Evolutionary conservation across 345 rosid species (phyloP).

Genomic region (Arabis hirsuta): DNA sequence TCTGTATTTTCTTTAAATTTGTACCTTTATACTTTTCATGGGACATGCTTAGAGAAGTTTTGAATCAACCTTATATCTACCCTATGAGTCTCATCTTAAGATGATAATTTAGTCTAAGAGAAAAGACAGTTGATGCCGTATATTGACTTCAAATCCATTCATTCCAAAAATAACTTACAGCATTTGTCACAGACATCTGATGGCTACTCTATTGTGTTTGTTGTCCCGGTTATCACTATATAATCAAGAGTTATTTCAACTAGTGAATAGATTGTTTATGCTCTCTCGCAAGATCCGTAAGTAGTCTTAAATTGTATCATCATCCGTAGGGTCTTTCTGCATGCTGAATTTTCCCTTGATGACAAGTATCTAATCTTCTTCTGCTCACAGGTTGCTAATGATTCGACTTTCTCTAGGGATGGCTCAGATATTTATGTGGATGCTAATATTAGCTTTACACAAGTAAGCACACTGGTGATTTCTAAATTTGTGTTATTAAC

Average conservation of each 20-base stretch:
- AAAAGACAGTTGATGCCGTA: conserved; percentile 13
- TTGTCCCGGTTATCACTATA: conserved; percentile 5
- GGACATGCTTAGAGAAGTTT: conserved; percentile 20
- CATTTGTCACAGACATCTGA: conserved; percentile 19
- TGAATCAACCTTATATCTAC: conserved; percentile 14
- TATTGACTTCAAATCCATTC: background rate
- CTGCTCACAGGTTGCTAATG: conserved; percentile 71
- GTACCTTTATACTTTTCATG: conserved; percentile 14
- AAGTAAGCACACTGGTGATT: conserved; percentile 57
- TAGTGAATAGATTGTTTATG: conserved; percentile 4
- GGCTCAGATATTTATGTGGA: conserved; percentile 90
- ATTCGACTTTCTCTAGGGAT: conserved; percentile 77
- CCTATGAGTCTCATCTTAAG: conserved; percentile 5
- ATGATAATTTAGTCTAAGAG: conserved; percentile 27
- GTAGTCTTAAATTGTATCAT: background rate
- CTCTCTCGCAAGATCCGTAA: conserved; percentile 2
- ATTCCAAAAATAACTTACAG: background rate
- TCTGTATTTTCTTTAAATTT: conserved; percentile 16
- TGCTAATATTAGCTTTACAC: conserved; percentile 82
- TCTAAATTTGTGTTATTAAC: conserved; percentile 19
- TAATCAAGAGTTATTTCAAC: conserved; percentile 17
- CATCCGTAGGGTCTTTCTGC: conserved; percentile 23
- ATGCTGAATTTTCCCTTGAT: conserved; percentile 29
- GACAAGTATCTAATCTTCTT: conserved; percentile 26
- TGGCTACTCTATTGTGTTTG: conserved; percentile 26